Evolutionary conservation across 1,284 basidiomycete genomes (phyloP).

Genomic region (Apiotrichum gracile): DNA sequence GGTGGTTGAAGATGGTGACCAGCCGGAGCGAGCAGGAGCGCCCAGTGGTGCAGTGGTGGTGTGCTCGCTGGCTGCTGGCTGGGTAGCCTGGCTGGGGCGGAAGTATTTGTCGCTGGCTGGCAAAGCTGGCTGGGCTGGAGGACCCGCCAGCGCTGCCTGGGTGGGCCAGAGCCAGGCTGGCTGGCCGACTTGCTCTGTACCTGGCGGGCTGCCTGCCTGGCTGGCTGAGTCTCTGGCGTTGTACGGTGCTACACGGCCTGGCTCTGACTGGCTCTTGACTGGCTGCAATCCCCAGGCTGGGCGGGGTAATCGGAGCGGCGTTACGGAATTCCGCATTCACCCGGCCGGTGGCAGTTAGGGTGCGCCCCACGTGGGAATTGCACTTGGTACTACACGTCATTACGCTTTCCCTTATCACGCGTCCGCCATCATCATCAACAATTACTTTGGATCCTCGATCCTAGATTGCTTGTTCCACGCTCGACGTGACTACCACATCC

Average conservation of each 20-base stretch:
- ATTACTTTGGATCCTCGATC: background rate
- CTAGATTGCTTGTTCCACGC: background rate
- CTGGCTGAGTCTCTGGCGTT: background rate
- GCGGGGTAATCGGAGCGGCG: background rate
- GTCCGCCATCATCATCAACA: background rate
- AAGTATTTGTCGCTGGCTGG: too few species aligned
- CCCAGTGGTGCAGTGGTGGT: background rate
- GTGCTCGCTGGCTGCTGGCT: background rate
- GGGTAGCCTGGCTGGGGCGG: background rate
- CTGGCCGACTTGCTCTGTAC: background rate
- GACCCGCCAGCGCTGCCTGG: too few species aligned
- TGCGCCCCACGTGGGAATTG: background rate
- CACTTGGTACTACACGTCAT: background rate
- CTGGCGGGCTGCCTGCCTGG: too few species aligned
- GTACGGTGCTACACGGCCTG: background rate
- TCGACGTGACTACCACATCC: background rate
- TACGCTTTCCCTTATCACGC: background rate
- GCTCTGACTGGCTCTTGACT: background rate
- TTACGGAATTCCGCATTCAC: background rate
- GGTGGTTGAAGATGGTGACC: slow-evolving; percentile 1
- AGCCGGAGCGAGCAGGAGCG: background rate
- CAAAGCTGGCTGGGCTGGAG: too few species aligned
- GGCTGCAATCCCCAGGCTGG: background rate
- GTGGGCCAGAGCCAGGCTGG: too few species aligned
- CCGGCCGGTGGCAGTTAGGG: background rate